Evolutionary conservation across 176 grass and related monocot genomes (phyloP).

Genomic region (Microstegium vimineum): DNA sequence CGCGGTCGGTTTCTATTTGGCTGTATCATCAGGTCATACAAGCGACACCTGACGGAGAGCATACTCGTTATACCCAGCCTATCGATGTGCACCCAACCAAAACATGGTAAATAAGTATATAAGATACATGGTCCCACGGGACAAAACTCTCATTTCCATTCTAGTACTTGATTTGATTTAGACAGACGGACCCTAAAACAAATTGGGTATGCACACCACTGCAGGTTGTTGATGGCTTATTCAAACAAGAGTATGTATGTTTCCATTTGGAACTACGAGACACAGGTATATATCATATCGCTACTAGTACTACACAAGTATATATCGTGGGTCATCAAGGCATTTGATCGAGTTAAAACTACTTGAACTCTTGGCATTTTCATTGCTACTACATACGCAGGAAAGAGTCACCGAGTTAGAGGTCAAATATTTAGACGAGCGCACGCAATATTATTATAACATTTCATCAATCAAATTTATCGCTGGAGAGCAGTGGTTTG

Average conservation of each 20-base stretch:
- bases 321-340: too few relatives aligned
- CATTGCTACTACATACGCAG: neutral
- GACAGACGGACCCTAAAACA: neutral
- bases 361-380: too few relatives aligned
- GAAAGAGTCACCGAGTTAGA: neutral
- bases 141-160: too few relatives aligned
- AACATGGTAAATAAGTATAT: too few relatives aligned
- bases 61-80: too few relatives aligned
- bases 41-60: fast-evolving
- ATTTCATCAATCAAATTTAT: neutral
- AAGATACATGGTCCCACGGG: too few relatives aligned
- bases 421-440: neutral
- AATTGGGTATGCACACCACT: neutral
- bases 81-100: too few relatives aligned
- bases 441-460: fast-evolving
- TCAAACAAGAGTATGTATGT: fast-evolving
- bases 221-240: neutral
- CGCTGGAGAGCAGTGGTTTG: constrained; percentile 38
- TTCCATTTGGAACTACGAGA: neutral
- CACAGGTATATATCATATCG: neutral
- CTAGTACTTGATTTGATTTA: too few relatives aligned
- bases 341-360: too few relatives aligned
- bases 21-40: too few relatives aligned
- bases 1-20: too few relatives aligned
- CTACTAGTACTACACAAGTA: neutral